These are phyloP conservation scores for Arthroderma sp. DNA, from an alignment of 2,329 filamentous ascomycete species.

Conservation along the genomic window DNA sequence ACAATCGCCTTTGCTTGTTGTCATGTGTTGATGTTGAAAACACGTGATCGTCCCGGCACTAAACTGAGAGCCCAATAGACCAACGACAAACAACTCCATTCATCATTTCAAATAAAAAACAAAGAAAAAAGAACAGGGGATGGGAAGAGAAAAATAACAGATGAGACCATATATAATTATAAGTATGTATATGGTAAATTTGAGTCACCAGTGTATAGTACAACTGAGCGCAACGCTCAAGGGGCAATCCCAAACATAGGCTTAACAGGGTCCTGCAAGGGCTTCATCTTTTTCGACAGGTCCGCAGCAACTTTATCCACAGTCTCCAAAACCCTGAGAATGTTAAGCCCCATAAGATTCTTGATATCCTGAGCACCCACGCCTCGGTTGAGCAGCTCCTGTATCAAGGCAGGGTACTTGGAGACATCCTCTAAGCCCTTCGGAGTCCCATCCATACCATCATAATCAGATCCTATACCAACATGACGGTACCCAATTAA, in stretches of 20 bases:
- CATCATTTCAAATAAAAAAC: neutral
- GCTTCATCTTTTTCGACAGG: neutral
- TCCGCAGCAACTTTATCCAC: slow-evolving; percentile 54
- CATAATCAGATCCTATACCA: slow-evolving; percentile 80
- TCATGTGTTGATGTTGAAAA: too few relatives aligned
- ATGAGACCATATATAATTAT: neutral
- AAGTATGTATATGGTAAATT: too few relatives aligned
- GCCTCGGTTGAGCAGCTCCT: slow-evolving; percentile 58
- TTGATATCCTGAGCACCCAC: slow-evolving; percentile 60
- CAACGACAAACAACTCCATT: neutral
- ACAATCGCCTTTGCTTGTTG: too few relatives aligned
- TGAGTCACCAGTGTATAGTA: too few relatives aligned
- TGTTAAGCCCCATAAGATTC: slow-evolving; percentile 66
- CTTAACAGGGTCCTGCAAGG: slow-evolving; percentile 2
- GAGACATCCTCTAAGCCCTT: slow-evolving; percentile 71
- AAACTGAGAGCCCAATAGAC: too few relatives aligned
- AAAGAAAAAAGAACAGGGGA: too few relatives aligned
- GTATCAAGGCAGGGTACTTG: slow-evolving; percentile 66
- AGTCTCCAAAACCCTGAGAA: slow-evolving; percentile 71
- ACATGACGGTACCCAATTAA: slow-evolving; percentile 79
- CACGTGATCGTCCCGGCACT: too few relatives aligned
- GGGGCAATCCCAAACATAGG: too few relatives aligned
- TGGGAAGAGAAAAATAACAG: too few relatives aligned
- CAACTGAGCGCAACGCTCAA: too few relatives aligned
- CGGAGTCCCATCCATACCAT: slow-evolving; percentile 51